phyloP scores from a whole-genome alignment of 768 basidiomycete genomes.

The Tricholoma flavovirens region DNA sequence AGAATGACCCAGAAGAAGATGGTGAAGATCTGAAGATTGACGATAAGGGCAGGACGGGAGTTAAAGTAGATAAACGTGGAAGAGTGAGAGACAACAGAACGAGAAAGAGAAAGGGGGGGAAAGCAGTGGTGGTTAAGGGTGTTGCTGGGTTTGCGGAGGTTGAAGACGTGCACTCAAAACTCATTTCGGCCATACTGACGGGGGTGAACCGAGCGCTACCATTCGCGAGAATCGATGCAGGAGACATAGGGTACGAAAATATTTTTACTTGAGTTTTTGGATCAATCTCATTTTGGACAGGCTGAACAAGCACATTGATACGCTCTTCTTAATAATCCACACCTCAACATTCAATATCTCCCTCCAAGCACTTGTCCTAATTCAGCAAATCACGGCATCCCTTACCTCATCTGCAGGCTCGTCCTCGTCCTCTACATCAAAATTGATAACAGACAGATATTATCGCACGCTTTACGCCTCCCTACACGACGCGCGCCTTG shows the following conservation, averaged over 20 bases:
- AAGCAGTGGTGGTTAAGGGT: slow-evolving; percentile 37
- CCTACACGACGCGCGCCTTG: slow-evolving; percentile 74
- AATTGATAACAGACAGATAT: slow-evolving; percentile 57
- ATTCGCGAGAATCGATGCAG: slow-evolving; percentile 77
- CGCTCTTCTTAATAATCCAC: slow-evolving; percentile 92
- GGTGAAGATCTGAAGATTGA: slow-evolving; percentile 29
- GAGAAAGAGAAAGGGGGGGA: slow-evolving; percentile 32
- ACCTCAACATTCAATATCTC: slow-evolving; percentile 96
- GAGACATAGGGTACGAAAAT: slow-evolving; percentile 51
- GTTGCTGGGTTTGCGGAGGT: slow-evolving; percentile 69
- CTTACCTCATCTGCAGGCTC: slow-evolving; percentile 35
- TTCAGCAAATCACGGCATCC: slow-evolving; percentile 73
- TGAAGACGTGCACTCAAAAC: slow-evolving; percentile 73
- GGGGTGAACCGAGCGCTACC: slow-evolving; percentile 95
- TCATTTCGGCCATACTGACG: slow-evolving; percentile 86
- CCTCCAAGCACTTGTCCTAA: slow-evolving; percentile 83
- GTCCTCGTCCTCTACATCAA: slow-evolving; percentile 36
- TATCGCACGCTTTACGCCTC: slow-evolving; percentile 89
- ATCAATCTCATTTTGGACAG: slow-evolving; percentile 29
- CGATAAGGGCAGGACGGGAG: slow-evolving; percentile 25
- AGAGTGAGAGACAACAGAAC: slow-evolving; percentile 24
- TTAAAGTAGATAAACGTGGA: slow-evolving; percentile 17
- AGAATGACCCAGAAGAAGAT: slow-evolving; percentile 29
- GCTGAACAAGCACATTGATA: slow-evolving; percentile 83
- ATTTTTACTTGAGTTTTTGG: not conserved